Percentiles rank a stretch among this genome's conserved stretches.
Conservation (phyloP, 345 rosid genomes). For the Camelina sativa region DNA sequence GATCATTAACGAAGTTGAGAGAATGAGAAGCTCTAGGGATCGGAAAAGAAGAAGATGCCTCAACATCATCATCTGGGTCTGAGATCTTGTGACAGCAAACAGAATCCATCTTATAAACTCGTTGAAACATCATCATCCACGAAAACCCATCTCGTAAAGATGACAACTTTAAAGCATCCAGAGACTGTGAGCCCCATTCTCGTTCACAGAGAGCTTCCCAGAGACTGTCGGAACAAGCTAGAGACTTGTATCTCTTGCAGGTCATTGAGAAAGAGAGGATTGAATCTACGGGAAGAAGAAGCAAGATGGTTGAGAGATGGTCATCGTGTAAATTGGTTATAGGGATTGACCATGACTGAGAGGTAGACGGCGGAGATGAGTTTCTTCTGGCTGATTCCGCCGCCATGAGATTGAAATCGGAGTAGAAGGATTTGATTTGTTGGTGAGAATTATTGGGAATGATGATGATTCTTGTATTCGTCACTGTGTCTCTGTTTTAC, state of each 20-base stretch:
- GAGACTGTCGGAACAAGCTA: slow-evolving; percentile 61
- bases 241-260: slow-evolving; percentile 63
- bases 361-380: slow-evolving; percentile 28
- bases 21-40: slow-evolving; percentile 94
- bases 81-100: slow-evolving; percentile 62
- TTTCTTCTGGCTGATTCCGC: slow-evolving; percentile 33
- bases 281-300: slow-evolving; percentile 78
- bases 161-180: slow-evolving; percentile 61
- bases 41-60: slow-evolving; percentile 53
- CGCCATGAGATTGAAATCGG: slow-evolving; percentile 35
- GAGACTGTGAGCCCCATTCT: slow-evolving; percentile 69
- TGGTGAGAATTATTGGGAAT: slow-evolving; percentile 34
- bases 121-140: slow-evolving; percentile 74
- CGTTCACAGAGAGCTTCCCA: slow-evolving; percentile 82
- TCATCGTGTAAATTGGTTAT: slow-evolving; percentile 57
- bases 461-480: slow-evolving; percentile 36
- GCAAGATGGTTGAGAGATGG: slow-evolving; percentile 78
- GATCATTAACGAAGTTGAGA: slow-evolving; percentile 84
- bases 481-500: slow-evolving; percentile 23
- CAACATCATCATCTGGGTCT: slow-evolving; percentile 40
- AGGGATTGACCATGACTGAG: slow-evolving; percentile 26
- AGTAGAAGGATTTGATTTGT: slow-evolving; percentile 25
- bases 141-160: slow-evolving; percentile 47
- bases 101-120: slow-evolving; percentile 62
- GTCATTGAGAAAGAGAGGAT: slow-evolving; percentile 71